A percentile compares a stretch with the other conserved stretches of the same genome.
These are phyloP conservation scores for Ciborinia camelliae DNA, from an alignment of 2,329 filamentous ascomycete genomes.

Conservation along the genomic window DNA sequence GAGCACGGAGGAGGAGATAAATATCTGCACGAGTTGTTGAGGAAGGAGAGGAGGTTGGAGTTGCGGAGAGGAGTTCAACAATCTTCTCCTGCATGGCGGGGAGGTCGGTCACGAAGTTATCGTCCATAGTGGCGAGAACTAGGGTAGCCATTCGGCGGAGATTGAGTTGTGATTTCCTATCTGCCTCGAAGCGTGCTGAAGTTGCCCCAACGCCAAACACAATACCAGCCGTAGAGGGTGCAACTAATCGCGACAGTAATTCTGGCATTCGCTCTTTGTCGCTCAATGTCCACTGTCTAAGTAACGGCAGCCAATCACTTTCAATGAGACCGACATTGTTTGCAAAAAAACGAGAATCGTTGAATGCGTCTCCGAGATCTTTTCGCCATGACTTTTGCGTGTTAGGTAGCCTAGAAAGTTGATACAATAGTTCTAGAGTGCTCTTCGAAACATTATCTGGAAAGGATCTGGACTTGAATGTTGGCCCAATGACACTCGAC, in stretches of 20 bases:
- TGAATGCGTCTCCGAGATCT: slow-evolving; percentile 87
- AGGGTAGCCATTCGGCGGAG: slow-evolving; percentile 78
- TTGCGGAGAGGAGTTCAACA: slow-evolving; percentile 80
- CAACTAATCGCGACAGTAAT: slow-evolving; percentile 70
- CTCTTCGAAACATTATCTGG: slow-evolving; percentile 76
- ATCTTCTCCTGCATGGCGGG: slow-evolving; percentile 74
- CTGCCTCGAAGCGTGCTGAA: slow-evolving; percentile 89
- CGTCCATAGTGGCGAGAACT: slow-evolving; percentile 70
- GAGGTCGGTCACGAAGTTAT: slow-evolving; percentile 77
- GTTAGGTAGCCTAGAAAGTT: slow-evolving; percentile 72
- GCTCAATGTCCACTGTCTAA: slow-evolving; percentile 77
- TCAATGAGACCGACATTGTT: slow-evolving; percentile 62
- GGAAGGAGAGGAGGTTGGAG: slow-evolving; percentile 84
- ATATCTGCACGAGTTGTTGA: slow-evolving; percentile 85
- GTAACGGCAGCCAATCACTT: slow-evolving; percentile 74
- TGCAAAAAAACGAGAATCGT: slow-evolving; percentile 82
- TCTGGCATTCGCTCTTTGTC: slow-evolving; percentile 90
- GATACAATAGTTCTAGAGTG: slow-evolving; percentile 69
- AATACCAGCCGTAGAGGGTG: slow-evolving; percentile 89
- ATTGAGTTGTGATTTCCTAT: slow-evolving; percentile 87
- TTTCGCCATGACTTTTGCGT: slow-evolving; percentile 90
- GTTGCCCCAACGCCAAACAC: slow-evolving; percentile 98
- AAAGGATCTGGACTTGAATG: slow-evolving; percentile 79
- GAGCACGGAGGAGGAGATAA: slow-evolving; percentile 79
- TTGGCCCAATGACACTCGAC: slow-evolving; percentile 75